These are phyloP conservation scores for Sporobolomyces roseus DNA, from an alignment of 768 basidiomycete genomes.

Conservation along the genomic window DNA sequence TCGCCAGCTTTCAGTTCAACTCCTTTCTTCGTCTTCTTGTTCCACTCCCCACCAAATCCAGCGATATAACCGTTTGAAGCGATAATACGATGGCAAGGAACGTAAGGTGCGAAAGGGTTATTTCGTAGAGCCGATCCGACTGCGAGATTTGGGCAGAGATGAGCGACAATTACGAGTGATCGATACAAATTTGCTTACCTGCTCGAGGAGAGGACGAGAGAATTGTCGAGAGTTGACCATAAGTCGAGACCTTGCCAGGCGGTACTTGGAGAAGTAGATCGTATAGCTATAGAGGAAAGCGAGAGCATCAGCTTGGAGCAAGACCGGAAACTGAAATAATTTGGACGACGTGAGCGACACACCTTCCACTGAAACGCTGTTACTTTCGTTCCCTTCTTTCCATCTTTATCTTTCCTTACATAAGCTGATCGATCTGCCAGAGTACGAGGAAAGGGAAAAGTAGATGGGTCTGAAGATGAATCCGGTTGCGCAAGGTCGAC, in stretches of 20 bases:
- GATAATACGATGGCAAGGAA: conserved; percentile 69
- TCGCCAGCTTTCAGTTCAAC: too few species aligned
- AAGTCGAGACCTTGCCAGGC: conserved; percentile 38
- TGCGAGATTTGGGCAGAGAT: background rate
- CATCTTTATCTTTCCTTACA: background rate
- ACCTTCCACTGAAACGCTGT: conserved; percentile 32
- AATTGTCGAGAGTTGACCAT: conserved; percentile 26
- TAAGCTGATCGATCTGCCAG: background rate
- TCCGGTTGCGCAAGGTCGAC: too few species aligned
- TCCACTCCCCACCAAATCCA: conserved; percentile 64
- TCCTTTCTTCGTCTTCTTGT: background rate
- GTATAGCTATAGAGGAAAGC: conserved; percentile 20
- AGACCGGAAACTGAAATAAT: background rate
- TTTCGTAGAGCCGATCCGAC: conserved; percentile 63
- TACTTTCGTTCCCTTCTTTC: conserved; percentile 4
- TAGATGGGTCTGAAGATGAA: too few species aligned
- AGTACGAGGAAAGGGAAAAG: too few species aligned
- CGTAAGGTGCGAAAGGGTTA: conserved; percentile 65
- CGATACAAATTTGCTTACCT: background rate
- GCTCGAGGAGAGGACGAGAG: conserved; percentile 19
- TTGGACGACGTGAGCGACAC: background rate
- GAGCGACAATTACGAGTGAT: background rate
- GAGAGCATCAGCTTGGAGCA: background rate
- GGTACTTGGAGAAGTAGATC: conserved; percentile 36
- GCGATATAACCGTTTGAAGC: conserved; percentile 61